Conservation (phyloP, 495 filamentous ascomycete genomes). For the Neurospora sublineolata region DNA sequence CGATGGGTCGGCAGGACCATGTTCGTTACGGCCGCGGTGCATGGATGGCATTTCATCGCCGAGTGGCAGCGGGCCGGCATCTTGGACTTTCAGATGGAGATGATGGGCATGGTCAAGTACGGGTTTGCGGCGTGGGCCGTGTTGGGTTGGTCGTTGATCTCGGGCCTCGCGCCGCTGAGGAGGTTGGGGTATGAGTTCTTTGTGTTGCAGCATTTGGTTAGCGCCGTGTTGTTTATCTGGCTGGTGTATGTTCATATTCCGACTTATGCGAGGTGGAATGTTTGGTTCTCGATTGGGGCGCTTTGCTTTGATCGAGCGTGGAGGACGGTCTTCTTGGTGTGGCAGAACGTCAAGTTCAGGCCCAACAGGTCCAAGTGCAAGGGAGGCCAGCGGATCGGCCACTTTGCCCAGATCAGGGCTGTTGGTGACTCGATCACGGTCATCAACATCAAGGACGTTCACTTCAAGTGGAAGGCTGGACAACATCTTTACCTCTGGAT, state of each 20-base stretch:
- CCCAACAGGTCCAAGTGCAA: constrained; percentile 27
- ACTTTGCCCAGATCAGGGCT: constrained; percentile 51
- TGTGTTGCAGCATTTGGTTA: constrained; percentile 65
- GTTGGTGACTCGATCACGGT: constrained; percentile 53
- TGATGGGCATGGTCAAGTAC: constrained; percentile 51
- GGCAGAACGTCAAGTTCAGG: constrained; percentile 49
- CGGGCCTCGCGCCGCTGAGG: constrained; percentile 57
- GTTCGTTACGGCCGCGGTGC: constrained; percentile 62
- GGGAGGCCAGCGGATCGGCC: constrained; percentile 33
- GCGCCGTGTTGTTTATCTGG: constrained; percentile 55
- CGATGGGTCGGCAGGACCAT: constrained; percentile 67
- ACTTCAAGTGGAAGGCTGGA: constrained; percentile 62
- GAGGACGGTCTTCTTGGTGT: constrained; percentile 40
- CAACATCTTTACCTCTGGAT: constrained; percentile 71
- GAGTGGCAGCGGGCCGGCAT: constrained; percentile 58
- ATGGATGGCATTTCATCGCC: constrained; percentile 60
- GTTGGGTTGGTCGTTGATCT: constrained; percentile 58
- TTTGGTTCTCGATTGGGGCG: constrained; percentile 65
- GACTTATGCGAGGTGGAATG: constrained; percentile 37
- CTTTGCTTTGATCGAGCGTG: constrained; percentile 58
- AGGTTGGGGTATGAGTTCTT: constrained; percentile 68
- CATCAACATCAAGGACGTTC: constrained; percentile 56
- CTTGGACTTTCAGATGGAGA: constrained; percentile 47
- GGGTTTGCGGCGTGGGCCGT: constrained; percentile 68
- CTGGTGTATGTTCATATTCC: constrained; percentile 58